These are phyloP conservation scores for Jaenimonas drosophilae DNA, from an alignment of 208 protist species.

Conservation along the genomic window DNA sequence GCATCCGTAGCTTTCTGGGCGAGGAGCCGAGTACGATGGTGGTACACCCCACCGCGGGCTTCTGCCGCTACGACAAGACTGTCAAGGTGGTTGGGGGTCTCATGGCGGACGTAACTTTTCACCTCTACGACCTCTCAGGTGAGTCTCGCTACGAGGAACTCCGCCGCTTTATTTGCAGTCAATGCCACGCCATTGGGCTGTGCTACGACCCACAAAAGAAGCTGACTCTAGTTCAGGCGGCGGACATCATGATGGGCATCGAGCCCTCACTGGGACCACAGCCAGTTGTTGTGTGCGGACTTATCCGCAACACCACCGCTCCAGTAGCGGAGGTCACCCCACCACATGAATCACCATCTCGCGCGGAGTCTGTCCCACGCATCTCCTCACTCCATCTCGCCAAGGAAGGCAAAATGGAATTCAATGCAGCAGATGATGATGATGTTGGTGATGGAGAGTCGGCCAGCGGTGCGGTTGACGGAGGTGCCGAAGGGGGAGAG, in stretches of 20 bases:
- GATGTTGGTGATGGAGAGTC: too few species aligned
- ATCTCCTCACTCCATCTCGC: too few species aligned
- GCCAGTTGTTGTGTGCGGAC: slow-evolving; percentile 69
- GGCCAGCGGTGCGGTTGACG: background rate
- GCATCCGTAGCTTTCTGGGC: slow-evolving; percentile 30
- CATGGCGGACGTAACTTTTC: slow-evolving; percentile 41
- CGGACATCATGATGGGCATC: slow-evolving; percentile 69
- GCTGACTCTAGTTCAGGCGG: slow-evolving; percentile 68
- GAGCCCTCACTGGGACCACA: slow-evolving; percentile 59
- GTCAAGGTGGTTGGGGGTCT: slow-evolving; percentile 32
- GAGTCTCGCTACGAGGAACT: slow-evolving; percentile 54
- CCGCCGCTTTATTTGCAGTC: slow-evolving; percentile 57
- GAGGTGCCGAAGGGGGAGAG: background rate
- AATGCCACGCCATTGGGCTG: slow-evolving; percentile 63
- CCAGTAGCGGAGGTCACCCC: background rate
- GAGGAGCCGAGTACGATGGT: slow-evolving; percentile 6
- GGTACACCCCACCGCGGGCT: slow-evolving; percentile 42
- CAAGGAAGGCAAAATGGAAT: too few species aligned
- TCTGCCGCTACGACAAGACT: slow-evolving; percentile 26
- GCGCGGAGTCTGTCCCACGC: too few species aligned
- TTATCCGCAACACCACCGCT: slow-evolving; percentile 9
- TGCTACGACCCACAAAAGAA: slow-evolving; percentile 72
- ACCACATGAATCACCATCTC: too few species aligned
- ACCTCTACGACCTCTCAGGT: slow-evolving; percentile 70
- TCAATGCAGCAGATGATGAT: too few species aligned